Percentiles rank a stretch among this genome's conserved stretches.
Evolutionary conservation across 306 rosid species (phyloP).

Genomic region (Begonia masoniana): DNA sequence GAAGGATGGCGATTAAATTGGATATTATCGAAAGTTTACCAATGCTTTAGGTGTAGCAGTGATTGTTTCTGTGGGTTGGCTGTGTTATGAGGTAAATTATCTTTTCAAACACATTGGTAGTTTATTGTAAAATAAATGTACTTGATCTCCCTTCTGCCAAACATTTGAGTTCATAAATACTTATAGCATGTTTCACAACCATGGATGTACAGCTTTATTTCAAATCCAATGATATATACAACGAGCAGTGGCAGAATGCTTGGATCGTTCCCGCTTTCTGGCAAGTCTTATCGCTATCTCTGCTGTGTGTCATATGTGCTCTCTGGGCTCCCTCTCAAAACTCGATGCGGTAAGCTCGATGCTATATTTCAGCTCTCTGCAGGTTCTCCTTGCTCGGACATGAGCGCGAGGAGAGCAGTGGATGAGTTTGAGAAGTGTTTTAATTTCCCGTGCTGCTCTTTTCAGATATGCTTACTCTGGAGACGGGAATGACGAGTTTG

Average conservation of each 20-base stretch:
- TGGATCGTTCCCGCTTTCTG: constrained; percentile 96
- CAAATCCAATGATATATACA: constrained; percentile 73
- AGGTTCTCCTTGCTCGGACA: no score
- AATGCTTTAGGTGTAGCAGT: constrained; percentile 89
- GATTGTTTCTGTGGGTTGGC: constrained; percentile 90
- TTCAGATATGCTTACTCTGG: constrained; percentile 66
- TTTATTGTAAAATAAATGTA: no score
- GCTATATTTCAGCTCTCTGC: neutral
- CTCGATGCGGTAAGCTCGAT: constrained; percentile 52
- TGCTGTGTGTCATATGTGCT: constrained; percentile 60
- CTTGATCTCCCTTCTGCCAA: no score
- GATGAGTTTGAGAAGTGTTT: no score
- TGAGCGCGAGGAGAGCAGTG: no score
- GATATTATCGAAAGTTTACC: constrained; percentile 92
- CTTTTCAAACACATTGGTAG: no score
- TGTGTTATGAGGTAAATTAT: constrained; percentile 79
- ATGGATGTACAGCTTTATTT: constrained; percentile 57
- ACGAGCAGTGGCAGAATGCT: constrained; percentile 81
- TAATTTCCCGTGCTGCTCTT: constrained; percentile 1
- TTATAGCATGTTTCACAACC: neutral
- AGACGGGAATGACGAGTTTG: constrained; percentile 69
- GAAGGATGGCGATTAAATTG: constrained; percentile 77
- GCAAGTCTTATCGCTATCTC: constrained; percentile 86
- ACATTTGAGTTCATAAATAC: no score
- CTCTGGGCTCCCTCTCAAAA: constrained; percentile 96